A percentile compares a stretch with the other conserved stretches of the same genome.
phyloP scores from a whole-genome alignment of 2,329 filamentous ascomycete species.

The Lecanicillium sp. region DNA sequence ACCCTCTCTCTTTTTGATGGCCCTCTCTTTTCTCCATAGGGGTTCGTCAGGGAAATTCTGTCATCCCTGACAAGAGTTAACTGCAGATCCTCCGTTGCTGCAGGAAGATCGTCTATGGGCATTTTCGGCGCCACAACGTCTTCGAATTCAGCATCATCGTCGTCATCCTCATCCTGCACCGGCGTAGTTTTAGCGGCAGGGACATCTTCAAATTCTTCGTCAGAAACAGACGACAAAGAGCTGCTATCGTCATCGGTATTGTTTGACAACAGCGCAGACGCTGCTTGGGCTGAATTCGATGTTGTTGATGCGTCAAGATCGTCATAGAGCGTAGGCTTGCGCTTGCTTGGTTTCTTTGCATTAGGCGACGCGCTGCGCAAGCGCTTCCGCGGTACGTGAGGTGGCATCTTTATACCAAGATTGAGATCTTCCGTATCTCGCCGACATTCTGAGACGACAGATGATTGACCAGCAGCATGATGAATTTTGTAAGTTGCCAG shows the following conservation, averaged over 20 bases:
- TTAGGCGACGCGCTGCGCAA: slow-evolving; percentile 36
- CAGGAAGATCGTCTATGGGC: slow-evolving; percentile 31
- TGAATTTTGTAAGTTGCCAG: neutral
- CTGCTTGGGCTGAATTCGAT: slow-evolving; percentile 37
- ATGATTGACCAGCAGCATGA: too few species aligned
- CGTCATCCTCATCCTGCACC: slow-evolving; percentile 40
- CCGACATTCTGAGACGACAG: neutral
- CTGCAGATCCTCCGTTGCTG: slow-evolving; percentile 61
- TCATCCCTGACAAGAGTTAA: slow-evolving; percentile 60
- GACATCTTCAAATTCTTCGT: slow-evolving; percentile 55
- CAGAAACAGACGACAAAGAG: slow-evolving; percentile 49
- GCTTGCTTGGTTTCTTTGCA: slow-evolving; percentile 23
- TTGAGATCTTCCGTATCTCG: too few species aligned
- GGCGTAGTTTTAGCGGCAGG: slow-evolving; percentile 50
- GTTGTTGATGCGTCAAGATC: slow-evolving; percentile 49
- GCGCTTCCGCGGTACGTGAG: slow-evolving; percentile 61
- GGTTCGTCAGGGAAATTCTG: slow-evolving; percentile 54
- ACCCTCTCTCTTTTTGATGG: slow-evolving; percentile 78
- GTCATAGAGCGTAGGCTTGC: slow-evolving; percentile 56
- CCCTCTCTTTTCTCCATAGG: slow-evolving; percentile 67
- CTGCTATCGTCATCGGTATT: slow-evolving; percentile 42
- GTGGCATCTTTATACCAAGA: slow-evolving; percentile 50
- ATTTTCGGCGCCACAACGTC: slow-evolving; percentile 43
- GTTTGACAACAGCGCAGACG: slow-evolving; percentile 36
- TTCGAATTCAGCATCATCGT: slow-evolving; percentile 54